A percentile compares a stretch with the other conserved stretches of the same genome.
Conservation (phyloP, 352 stramenopile species). For the Globisporangium carolinianum region DNA sequence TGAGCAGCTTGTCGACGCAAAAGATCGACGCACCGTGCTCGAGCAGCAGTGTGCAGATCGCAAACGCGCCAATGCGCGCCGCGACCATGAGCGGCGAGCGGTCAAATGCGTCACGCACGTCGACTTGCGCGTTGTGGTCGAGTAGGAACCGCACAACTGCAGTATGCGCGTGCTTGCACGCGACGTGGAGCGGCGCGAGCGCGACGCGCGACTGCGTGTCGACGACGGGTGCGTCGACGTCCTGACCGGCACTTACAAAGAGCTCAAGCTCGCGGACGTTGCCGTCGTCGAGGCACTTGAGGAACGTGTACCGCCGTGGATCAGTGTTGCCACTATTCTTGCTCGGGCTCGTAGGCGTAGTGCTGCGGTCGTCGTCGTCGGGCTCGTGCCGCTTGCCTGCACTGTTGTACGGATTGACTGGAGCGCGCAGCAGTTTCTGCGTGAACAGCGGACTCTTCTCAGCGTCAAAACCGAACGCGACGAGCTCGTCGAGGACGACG, state of each 20-base stretch:
- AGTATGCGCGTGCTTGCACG: constrained; percentile 34
- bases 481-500: constrained; percentile 48
- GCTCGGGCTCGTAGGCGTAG: not conserved
- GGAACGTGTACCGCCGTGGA: constrained; percentile 36
- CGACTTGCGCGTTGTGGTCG: constrained; percentile 29
- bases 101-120: constrained; percentile 42
- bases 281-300: constrained; percentile 35
- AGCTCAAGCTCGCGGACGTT: constrained; percentile 41
- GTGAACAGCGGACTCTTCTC: constrained; percentile 48
- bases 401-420: not conserved
- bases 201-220: constrained; percentile 28
- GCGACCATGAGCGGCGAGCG: constrained; percentile 57
- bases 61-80: constrained; percentile 42
- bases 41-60: constrained; percentile 39
- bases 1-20: constrained; percentile 48
- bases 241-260: constrained; percentile 59
- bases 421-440: constrained; percentile 28
- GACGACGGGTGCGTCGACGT: constrained; percentile 35
- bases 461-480: constrained; percentile 38
- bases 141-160: constrained; percentile 44
- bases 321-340: constrained; percentile 10
- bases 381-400: not conserved
- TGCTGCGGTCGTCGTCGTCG: constrained; percentile 13
- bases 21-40: constrained; percentile 36
- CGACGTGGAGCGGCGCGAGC: constrained; percentile 48